Conservation (phyloP, 495 filamentous ascomycete species). For the Neurospora sp. region DNA sequence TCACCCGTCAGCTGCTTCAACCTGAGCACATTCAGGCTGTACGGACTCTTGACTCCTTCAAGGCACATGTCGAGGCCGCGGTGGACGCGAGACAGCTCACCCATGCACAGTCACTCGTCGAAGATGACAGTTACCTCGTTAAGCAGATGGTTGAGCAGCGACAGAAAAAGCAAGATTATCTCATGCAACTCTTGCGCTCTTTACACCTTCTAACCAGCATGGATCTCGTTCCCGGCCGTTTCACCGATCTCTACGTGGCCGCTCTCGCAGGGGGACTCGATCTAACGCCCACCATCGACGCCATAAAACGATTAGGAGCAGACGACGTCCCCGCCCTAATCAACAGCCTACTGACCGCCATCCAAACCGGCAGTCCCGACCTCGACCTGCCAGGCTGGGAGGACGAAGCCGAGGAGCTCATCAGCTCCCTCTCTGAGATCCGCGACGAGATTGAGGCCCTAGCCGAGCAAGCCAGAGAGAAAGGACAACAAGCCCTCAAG, state of each 20-base stretch:
- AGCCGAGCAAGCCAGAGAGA: slow-evolving; percentile 27
- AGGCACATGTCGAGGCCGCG: slow-evolving; percentile 33
- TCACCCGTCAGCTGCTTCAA: slow-evolving; percentile 30
- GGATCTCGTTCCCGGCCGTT: slow-evolving; percentile 10
- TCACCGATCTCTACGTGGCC: slow-evolving; percentile 30
- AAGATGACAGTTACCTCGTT: slow-evolving; percentile 29
- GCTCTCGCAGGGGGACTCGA: slow-evolving; percentile 27
- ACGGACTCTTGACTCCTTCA: slow-evolving; percentile 72
- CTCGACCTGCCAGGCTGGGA: slow-evolving; percentile 24
- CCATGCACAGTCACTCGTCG: slow-evolving; percentile 28
- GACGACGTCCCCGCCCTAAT: slow-evolving; percentile 29
- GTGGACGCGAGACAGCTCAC: slow-evolving; percentile 24
- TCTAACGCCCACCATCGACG: slow-evolving; percentile 19
- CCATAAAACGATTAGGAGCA: slow-evolving; percentile 32
- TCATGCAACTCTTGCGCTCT: slow-evolving; percentile 17
- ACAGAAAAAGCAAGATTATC: slow-evolving; percentile 12
- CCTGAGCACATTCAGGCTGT: slow-evolving; percentile 61
- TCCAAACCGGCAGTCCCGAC: slow-evolving; percentile 28
- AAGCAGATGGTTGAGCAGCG: slow-evolving; percentile 13
- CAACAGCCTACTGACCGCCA: slow-evolving; percentile 17
- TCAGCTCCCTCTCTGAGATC: slow-evolving; percentile 27
- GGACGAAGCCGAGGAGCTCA: slow-evolving; percentile 24
- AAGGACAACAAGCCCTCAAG: slow-evolving; percentile 42
- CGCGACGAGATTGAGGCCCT: slow-evolving; percentile 29
- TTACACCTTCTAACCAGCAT: slow-evolving; percentile 14